Base-by-base conservation (phyloP, 2,329 filamentous ascomycete species). In the Berkeleyomyces rouxiae region DNA sequence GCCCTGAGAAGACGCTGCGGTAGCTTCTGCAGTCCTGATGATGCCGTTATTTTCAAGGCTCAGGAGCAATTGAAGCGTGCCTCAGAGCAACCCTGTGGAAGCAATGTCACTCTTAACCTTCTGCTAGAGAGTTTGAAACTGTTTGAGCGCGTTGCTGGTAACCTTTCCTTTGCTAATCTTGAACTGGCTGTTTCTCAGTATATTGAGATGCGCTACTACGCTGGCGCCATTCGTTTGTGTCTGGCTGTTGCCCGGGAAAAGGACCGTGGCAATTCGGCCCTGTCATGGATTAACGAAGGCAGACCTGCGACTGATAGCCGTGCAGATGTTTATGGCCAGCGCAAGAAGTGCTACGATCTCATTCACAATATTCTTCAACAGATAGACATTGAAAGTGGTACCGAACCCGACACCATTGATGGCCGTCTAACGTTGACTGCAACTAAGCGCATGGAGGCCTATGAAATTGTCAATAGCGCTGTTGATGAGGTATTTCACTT, bases 41-140 rank as follows among this genome's bases (percentile, higher is more conserved):
- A 99, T 75, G 93, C 97, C 1, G 85, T 97, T 67, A 92, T 96
- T 68, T 99, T 99, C 83, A 97, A 96, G 74, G 93, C 93, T 0
- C 92, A 97, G 71, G 93, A 99, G 73, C 88, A 92, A 69, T 77
- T 97, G 61, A 95, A 96, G 77, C 83, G 89, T 67, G 92, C 92
- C 0, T 84, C 85, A 1, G 91, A 96, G 71, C 83, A 88, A 58
- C 83, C 84, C 7, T 77, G 80, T 3, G 89, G 90, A 69, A 84
- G 84, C 3, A 92, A 91, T 67, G 78, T 83, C 61, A 88, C 87
- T 4, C 84, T 91, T 42, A 84, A 85, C 53, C 76, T 96, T 43
- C 79, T 99, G 31, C 91, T 91, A 68, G 92, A 97, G 72, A 96
- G 91, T 73, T 74, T 96, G 68, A 83, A 85, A 61, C 78, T 97